Evolutionary conservation across 2,329 filamentous ascomycete genomes (phyloP), one percentile per base, ranked within the genome.

Genomic region (Cladosporium sp.): DNA sequence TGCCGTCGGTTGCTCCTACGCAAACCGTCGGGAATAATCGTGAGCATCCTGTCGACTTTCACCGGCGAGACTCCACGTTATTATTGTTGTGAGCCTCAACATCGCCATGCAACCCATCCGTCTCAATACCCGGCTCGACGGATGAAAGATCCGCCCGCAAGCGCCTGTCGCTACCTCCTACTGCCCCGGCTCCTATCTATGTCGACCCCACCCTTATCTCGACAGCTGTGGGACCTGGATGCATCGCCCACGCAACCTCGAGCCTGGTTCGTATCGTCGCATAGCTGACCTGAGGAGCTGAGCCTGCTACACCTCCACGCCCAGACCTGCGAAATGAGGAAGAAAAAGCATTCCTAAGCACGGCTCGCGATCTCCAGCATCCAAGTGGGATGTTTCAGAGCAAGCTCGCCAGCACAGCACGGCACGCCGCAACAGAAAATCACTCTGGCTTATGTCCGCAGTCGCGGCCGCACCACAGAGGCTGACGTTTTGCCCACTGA

Each of bases 91-190:
- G 50, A 29, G 46, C 23, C 59, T 35, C 49, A 29, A 46, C 40
- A 29, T 52, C 49, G 23, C 29, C 59, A 62, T 52, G 26, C 31
- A 50, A n/a, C 37, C n/a, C 46, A 52, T 37, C 59, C 59, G 59
- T 60, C 29, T 44, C n/a, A 44, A 52, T 62, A 55, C 31, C 60
- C 60, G 60, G 60, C 46, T 62, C 31, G 46, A 33, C 60, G 60
- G 60, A 52, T 62, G 60, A 37, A n/a, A 44, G 61, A 52, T 55
- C 61, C 61, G 61, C 60, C 21, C 61, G 31, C 61, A 46, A 55
- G 61, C 50, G 61, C 33, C 55, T 23, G 31, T 23, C n/a, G 37
- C 58, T 35, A 37, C 31, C 31, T 31, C 31, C 31, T 31, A 49
- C 58, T 61, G 58, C 60, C 60, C 40, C 29, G 49, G 50, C 60